These are phyloP conservation scores for Solanum pimpinellifolium DNA, from an alignment of 257 asterid genomes.

Conservation along the genomic window DNA sequence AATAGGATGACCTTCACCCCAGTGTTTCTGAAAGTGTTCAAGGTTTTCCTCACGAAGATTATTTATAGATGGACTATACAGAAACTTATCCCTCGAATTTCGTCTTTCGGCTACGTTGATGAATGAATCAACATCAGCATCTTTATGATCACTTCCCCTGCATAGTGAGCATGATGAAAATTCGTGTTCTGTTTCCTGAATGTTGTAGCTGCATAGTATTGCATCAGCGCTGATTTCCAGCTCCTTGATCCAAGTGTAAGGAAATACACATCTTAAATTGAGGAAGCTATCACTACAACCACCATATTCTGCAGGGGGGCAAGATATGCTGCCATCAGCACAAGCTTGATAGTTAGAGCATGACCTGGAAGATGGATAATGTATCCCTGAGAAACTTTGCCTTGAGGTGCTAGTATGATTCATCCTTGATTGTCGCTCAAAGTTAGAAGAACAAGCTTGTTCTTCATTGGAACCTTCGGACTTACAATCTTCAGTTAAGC, in stretches of 20 bases:
- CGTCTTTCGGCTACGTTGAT: slow-evolving; percentile 27
- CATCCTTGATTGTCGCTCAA: slow-evolving; percentile 15
- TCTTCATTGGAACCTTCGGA: slow-evolving; percentile 34
- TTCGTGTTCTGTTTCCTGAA: slow-evolving; percentile 30
- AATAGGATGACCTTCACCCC: slow-evolving; percentile 89
- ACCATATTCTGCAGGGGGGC: slow-evolving; percentile 64
- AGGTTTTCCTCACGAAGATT: slow-evolving; percentile 55
- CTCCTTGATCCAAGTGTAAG: slow-evolving; percentile 60
- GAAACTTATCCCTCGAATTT: slow-evolving; percentile 43
- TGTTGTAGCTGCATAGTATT: slow-evolving; percentile 31
- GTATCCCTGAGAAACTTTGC: slow-evolving; percentile 21
- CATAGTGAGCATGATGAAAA: slow-evolving; percentile 40
- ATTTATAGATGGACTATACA: slow-evolving; percentile 54
- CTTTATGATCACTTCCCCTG: slow-evolving; percentile 11
- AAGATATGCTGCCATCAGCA: slow-evolving; percentile 52
- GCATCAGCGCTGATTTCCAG: slow-evolving; percentile 69
- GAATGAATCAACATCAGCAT: slow-evolving; percentile 18
- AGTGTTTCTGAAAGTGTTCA: slow-evolving; percentile 83
- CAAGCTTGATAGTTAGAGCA: slow-evolving; percentile 32
- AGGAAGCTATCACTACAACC: slow-evolving; percentile 73
- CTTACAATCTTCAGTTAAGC: slow-evolving; percentile 17
- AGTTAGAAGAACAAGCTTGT: slow-evolving; percentile 30
- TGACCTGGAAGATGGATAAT: slow-evolving; percentile 11
- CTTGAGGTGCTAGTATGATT: slow-evolving; percentile 13
- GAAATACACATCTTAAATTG: slow-evolving; percentile 56